phyloP scores from a whole-genome alignment of 2,329 filamentous ascomycete species.

The Parascedosporium putredinis region DNA sequence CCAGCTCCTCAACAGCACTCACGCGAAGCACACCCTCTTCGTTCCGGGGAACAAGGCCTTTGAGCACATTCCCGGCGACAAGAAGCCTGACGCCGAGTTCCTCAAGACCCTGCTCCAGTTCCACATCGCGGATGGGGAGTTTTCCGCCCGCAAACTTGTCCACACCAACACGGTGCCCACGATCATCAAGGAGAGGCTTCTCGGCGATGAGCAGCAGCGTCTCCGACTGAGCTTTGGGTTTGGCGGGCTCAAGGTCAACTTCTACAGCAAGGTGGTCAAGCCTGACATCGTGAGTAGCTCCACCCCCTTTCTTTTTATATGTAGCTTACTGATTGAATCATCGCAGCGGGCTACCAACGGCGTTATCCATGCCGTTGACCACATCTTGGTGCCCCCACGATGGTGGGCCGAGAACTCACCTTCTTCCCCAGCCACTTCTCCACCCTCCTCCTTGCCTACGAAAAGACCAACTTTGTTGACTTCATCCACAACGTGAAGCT shows the following conservation, averaged over 20 bases:
- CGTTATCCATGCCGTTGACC: constrained; percentile 67
- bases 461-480: constrained; percentile 61
- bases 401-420: constrained; percentile 38
- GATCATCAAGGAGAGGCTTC: constrained; percentile 41
- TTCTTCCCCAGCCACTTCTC: constrained; percentile 69
- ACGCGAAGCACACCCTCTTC: constrained; percentile 69
- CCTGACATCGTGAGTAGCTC: constrained; percentile 44
- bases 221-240: constrained; percentile 56
- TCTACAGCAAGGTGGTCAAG: constrained; percentile 60
- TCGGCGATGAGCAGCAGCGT: constrained; percentile 61
- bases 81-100: constrained; percentile 59
- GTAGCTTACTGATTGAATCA: background rate
- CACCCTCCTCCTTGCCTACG: constrained; percentile 64
- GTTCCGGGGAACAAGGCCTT: constrained; percentile 72
- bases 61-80: constrained; percentile 42
- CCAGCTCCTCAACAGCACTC: constrained; percentile 61
- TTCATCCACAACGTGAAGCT: constrained; percentile 42
- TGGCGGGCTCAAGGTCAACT: constrained; percentile 62
- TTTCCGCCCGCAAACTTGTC: constrained; percentile 56
- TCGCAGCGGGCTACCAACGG: constrained; percentile 62
- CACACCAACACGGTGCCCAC: constrained; percentile 66
- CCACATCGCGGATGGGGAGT: constrained; percentile 60
- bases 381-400: constrained; percentile 68
- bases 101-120: constrained; percentile 62
- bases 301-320: background rate